Percentiles rank a stretch among this genome's conserved stretches.
Evolutionary conservation across 371 early-diverging fungal species (phyloP).

Genomic region (Blakeslea trispora): DNA sequence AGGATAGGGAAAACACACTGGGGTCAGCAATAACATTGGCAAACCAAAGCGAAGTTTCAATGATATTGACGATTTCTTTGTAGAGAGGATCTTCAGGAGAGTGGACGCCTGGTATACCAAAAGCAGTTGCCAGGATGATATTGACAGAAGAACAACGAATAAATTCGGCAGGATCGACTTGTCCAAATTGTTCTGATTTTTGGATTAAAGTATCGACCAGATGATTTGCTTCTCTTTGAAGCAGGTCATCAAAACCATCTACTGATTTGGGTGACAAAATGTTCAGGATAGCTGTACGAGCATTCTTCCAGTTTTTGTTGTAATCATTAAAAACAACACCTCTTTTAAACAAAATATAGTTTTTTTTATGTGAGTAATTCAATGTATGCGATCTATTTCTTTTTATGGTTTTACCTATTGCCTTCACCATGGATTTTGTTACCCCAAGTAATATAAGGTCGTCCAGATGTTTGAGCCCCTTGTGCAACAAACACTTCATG

Average conservation of each 20-base stretch:
- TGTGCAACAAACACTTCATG: constrained; percentile 21
- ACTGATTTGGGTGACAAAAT: constrained; percentile 14
- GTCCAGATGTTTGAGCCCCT: constrained; percentile 12
- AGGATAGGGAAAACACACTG: constrained; percentile 13
- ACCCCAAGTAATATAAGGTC: constrained; percentile 18
- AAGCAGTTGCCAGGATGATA: constrained; percentile 7
- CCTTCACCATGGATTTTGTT: constrained; percentile 12
- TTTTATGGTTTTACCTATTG: constrained; percentile 16
- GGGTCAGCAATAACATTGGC: neutral
- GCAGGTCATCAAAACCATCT: neutral
- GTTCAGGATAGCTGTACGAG: constrained; percentile 8
- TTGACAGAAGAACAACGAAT: constrained; percentile 12
- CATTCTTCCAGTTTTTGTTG: constrained; percentile 15
- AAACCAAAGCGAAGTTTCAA: neutral
- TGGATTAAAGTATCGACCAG: constrained; percentile 11
- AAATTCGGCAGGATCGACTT: constrained; percentile 12
- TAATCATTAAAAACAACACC: constrained; percentile 7
- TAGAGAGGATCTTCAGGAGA: constrained; percentile 12
- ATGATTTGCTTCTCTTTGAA: constrained; percentile 10
- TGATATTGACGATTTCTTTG: constrained; percentile 9
- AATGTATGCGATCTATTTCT: neutral
- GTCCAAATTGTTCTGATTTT: neutral
- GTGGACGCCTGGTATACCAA: constrained; percentile 5
- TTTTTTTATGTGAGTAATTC: no score
- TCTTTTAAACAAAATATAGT: constrained; percentile 1